phyloP scores from a whole-genome alignment of 2,329 filamentous ascomycete species.

The Colletotrichum echinochloae region DNA sequence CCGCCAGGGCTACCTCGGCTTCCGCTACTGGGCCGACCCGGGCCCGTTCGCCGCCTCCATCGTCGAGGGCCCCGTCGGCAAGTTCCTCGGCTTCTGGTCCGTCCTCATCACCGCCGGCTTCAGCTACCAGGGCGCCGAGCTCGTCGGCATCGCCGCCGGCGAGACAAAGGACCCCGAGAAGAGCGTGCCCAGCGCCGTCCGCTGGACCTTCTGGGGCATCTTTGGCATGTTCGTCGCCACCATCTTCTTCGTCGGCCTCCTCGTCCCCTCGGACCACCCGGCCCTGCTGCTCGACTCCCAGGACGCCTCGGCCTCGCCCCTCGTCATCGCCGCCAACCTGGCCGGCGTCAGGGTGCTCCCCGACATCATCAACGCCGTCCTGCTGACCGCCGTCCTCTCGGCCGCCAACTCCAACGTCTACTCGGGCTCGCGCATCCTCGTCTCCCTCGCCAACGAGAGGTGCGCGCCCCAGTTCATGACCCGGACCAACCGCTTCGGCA shows the following conservation, averaged over 20 bases:
- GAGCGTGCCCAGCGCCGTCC: conserved; percentile 78
- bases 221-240: conserved; percentile 74
- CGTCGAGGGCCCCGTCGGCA: conserved; percentile 64
- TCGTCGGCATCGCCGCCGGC: conserved; percentile 82
- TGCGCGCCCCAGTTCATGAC: conserved; percentile 72
- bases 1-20: conserved; percentile 77
- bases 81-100: conserved; percentile 77
- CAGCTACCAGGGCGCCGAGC: conserved; percentile 78
- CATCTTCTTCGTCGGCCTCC: conserved; percentile 78
- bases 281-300: conserved; percentile 63
- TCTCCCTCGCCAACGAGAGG: conserved; percentile 73
- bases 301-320: conserved; percentile 73
- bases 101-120: conserved; percentile 77
- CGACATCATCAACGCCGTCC: conserved; percentile 80
- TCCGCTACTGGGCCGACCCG: conserved; percentile 76
- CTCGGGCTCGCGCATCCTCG: conserved; percentile 75
- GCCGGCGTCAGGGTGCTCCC: conserved; percentile 74
- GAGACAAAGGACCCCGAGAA: conserved; percentile 80
- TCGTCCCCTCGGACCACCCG: conserved; percentile 72
- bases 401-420: conserved; percentile 84
- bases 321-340: conserved; percentile 70
- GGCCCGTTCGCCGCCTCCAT: conserved; percentile 76
- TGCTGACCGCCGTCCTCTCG: conserved; percentile 82
- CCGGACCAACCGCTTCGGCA: conserved; percentile 70
- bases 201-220: conserved; percentile 81